Percentiles rank a stretch among this genome's conserved stretches.
Conservation (phyloP, 495 filamentous ascomycete genomes). For the Neurospora sp. region DNA sequence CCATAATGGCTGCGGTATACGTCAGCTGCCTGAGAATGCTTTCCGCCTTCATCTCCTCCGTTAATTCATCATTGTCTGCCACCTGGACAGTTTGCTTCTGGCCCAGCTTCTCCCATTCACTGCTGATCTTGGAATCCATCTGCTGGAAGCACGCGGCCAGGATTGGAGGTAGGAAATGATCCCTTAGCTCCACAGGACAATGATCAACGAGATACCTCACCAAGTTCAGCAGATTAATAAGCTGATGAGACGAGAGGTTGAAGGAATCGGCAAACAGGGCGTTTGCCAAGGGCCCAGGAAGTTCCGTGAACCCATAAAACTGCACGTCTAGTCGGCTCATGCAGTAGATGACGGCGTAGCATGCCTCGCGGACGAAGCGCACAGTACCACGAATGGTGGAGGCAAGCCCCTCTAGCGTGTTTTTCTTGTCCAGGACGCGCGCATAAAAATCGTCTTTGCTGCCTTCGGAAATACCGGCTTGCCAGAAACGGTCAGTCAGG, state of each 20-base stretch:
- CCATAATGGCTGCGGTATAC: slow-evolving; percentile 81
- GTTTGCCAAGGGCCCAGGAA: slow-evolving; percentile 74
- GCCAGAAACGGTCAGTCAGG: slow-evolving; percentile 95
- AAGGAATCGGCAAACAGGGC: slow-evolving; percentile 77
- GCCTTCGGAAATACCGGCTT: slow-evolving; percentile 90
- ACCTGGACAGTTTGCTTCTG: slow-evolving; percentile 43
- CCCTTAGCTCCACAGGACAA: slow-evolving; percentile 67
- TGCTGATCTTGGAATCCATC: slow-evolving; percentile 74
- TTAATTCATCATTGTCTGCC: slow-evolving; percentile 52
- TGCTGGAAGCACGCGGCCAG: slow-evolving; percentile 72
- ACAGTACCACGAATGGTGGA: slow-evolving; percentile 85
- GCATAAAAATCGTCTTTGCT: slow-evolving; percentile 96
- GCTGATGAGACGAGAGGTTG: slow-evolving; percentile 82
- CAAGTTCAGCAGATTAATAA: slow-evolving; percentile 80
- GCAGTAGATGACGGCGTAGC: slow-evolving; percentile 86
- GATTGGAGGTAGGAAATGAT: slow-evolving; percentile 79
- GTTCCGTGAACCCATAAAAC: slow-evolving; percentile 80
- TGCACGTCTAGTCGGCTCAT: slow-evolving; percentile 79
- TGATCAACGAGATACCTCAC: slow-evolving; percentile 80
- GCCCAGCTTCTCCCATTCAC: slow-evolving; percentile 71
- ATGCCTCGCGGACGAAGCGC: slow-evolving; percentile 79
- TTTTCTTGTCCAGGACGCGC: slow-evolving; percentile 74
- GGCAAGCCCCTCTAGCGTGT: slow-evolving; percentile 84
- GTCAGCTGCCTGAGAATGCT: slow-evolving; percentile 92
- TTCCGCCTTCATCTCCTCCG: slow-evolving; percentile 96